These are phyloP conservation scores for Dactylonectria macrodidyma DNA, from an alignment of 2,329 filamentous ascomycete species.

Conservation along the genomic window DNA sequence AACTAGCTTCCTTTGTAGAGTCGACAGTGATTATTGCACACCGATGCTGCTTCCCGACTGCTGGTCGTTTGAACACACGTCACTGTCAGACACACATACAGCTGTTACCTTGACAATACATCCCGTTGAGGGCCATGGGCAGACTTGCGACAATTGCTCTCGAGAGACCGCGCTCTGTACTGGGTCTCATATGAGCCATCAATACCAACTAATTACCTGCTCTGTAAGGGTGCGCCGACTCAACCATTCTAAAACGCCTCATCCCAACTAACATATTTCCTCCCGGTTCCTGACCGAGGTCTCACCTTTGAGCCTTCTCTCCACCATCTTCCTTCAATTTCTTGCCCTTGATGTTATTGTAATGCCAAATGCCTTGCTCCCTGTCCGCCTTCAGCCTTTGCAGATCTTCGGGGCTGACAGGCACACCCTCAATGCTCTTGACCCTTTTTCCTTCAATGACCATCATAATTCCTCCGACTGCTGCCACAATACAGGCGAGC, in stretches of 20 bases:
- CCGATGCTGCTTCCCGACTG: too few relatives aligned
- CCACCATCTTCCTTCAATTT: constrained; percentile 34
- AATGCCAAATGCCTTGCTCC: constrained; percentile 71
- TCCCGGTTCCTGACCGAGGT: neutral
- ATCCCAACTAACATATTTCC: neutral
- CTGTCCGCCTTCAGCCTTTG: constrained; percentile 66
- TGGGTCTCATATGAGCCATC: neutral
- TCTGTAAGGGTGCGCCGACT: neutral
- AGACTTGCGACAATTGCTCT: neutral
- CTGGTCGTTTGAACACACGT: too few relatives aligned
- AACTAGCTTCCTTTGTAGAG: too few relatives aligned
- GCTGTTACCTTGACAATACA: too few relatives aligned
- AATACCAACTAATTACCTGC: neutral
- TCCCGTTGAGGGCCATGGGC: neutral
- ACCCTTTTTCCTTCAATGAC: constrained; percentile 80
- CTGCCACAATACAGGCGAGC: constrained; percentile 79
- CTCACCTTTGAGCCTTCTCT: constrained; percentile 4
- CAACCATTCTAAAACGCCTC: neutral
- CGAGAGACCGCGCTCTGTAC: neutral
- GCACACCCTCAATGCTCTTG: constrained; percentile 80
- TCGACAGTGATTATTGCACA: too few relatives aligned
- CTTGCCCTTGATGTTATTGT: constrained; percentile 59
- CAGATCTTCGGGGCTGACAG: constrained; percentile 70
- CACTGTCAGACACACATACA: too few relatives aligned
- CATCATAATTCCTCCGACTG: constrained; percentile 77